phyloP scores from a whole-genome alignment of 2,329 filamentous ascomycete genomes.

The Trichoderma gracile region DNA sequence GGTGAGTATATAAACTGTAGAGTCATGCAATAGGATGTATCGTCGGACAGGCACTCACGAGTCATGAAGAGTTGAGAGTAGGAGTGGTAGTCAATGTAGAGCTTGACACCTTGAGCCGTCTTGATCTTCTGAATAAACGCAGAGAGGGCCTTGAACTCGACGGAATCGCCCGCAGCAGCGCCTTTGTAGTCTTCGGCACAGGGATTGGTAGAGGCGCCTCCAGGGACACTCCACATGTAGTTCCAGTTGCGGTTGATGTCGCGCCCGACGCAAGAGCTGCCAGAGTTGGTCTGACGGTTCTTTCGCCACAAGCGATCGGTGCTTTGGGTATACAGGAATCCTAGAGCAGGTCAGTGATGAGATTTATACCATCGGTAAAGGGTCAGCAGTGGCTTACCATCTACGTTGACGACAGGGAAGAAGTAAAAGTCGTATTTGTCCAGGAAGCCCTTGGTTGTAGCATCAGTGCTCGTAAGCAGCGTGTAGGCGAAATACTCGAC shows the following conservation, averaged over 20 bases:
- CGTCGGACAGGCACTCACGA: slow-evolving; percentile 49
- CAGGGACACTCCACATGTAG: slow-evolving; percentile 52
- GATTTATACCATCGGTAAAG: not conserved
- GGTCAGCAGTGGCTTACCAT: slow-evolving; percentile 43
- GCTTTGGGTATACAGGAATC: slow-evolving; percentile 60
- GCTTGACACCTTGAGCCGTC: slow-evolving; percentile 51
- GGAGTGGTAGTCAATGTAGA: slow-evolving; percentile 66
- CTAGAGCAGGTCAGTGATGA: slow-evolving; percentile 34
- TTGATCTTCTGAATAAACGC: slow-evolving; percentile 39
- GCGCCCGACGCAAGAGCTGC: slow-evolving; percentile 49
- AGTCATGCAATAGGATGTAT: slow-evolving; percentile 34
- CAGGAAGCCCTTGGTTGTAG: slow-evolving; percentile 48
- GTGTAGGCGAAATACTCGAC: slow-evolving; percentile 55
- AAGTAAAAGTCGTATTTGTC: slow-evolving; percentile 68
- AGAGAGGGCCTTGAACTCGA: slow-evolving; percentile 54
- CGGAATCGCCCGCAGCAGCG: slow-evolving; percentile 45
- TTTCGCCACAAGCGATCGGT: slow-evolving; percentile 63
- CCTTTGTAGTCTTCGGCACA: slow-evolving; percentile 54
- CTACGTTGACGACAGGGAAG: slow-evolving; percentile 62
- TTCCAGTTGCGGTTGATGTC: slow-evolving; percentile 65
- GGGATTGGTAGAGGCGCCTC: slow-evolving; percentile 53
- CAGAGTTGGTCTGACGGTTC: slow-evolving; percentile 50
- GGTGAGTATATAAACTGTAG: slow-evolving; percentile 34
- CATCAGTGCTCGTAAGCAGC: slow-evolving; percentile 48
- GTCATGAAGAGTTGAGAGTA: slow-evolving; percentile 62